Percentiles rank a stretch among this genome's conserved stretches.
These are phyloP conservation scores for Craspedostauros australis DNA, from an alignment of 108 stramenopile genomes.

Conservation along the genomic window DNA sequence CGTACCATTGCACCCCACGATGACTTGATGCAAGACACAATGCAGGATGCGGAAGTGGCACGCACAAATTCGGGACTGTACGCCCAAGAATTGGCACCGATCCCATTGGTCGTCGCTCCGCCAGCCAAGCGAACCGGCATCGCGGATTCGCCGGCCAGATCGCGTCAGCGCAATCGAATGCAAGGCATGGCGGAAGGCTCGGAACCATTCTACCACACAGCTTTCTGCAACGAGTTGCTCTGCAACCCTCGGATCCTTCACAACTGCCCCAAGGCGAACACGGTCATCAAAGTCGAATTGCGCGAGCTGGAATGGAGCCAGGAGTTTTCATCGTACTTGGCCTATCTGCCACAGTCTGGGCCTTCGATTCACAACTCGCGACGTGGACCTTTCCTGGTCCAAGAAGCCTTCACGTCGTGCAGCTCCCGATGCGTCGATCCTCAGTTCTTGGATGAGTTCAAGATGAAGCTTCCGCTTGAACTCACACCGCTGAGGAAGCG, in stretches of 20 bases:
- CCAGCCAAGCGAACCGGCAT: slow-evolving; percentile 1
- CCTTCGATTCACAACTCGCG: slow-evolving; percentile 71
- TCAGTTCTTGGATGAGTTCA: slow-evolving; percentile 79
- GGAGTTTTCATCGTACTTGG: slow-evolving; percentile 38
- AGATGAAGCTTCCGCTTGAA: slow-evolving; percentile 71
- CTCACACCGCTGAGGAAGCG: slow-evolving; percentile 23
- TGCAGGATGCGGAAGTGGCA: not conserved
- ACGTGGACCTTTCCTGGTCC: slow-evolving; percentile 71
- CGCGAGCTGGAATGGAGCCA: slow-evolving; percentile 65
- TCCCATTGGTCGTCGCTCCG: slow-evolving; percentile 44
- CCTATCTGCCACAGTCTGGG: slow-evolving; percentile 35
- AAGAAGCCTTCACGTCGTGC: slow-evolving; percentile 63
- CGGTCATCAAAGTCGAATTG: slow-evolving; percentile 74
- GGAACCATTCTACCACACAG: slow-evolving; percentile 50
- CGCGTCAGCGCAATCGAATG: slow-evolving; percentile 13
- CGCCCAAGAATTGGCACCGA: slow-evolving; percentile 69
- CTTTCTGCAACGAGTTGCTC: slow-evolving; percentile 78
- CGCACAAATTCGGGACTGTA: slow-evolving; percentile 28
- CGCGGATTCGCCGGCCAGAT: slow-evolving; percentile 8
- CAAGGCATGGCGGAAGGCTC: slow-evolving; percentile 37
- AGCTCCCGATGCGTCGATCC: slow-evolving; percentile 44
- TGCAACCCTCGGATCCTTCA: slow-evolving; percentile 63
- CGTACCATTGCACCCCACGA: slow-evolving; percentile 16
- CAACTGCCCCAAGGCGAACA: slow-evolving; percentile 64
- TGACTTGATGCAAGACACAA: not conserved